A percentile compares a stretch with the other conserved stretches of the same genome.
Conservation (phyloP, 2,329 filamentous ascomycete species). For the Pseudocercospora crystallina region DNA sequence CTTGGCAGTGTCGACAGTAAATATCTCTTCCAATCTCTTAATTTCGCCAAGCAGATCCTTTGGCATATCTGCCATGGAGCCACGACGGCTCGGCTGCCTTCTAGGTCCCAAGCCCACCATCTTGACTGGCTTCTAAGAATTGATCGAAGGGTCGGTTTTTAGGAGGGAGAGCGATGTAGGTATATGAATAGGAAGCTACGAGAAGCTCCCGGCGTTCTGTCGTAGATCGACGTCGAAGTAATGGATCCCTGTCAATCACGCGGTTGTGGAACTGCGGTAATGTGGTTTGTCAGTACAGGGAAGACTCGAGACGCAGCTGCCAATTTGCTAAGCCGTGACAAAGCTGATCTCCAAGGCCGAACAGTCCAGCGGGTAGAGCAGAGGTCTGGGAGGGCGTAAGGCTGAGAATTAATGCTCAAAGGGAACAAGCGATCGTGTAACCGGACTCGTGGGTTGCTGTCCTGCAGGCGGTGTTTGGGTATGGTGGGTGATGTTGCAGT, state of each 20-base stretch:
- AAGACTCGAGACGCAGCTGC: not conserved
- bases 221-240: not conserved
- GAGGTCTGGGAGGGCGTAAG: no score
- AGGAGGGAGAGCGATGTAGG: not conserved
- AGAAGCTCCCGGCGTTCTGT: not conserved
- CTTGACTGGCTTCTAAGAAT: slow-evolving; percentile 33
- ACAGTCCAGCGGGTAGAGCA: no score
- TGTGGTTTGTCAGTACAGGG: slow-evolving; percentile 7
- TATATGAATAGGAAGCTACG: not conserved
- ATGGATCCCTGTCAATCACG: slow-evolving; percentile 1
- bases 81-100: slow-evolving; percentile 68
- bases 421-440: no score
- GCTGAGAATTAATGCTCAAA: no score
- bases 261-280: not conserved
- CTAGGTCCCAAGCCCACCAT: slow-evolving; percentile 68
- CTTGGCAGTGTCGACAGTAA: slow-evolving; percentile 74
- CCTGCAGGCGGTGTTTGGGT: no score
- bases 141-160: slow-evolving; percentile 1
- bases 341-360: not conserved
- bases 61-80: slow-evolving; percentile 87
- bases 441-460: no score
- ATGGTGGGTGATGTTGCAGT: no score
- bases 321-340: slow-evolving; percentile 11
- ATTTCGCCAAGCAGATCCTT: slow-evolving; percentile 81
- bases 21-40: slow-evolving; percentile 76